A percentile compares a stretch with the other conserved stretches of the same genome.
Conservation (phyloP, 768 basidiomycete genomes). For the Mycena pura region DNA sequence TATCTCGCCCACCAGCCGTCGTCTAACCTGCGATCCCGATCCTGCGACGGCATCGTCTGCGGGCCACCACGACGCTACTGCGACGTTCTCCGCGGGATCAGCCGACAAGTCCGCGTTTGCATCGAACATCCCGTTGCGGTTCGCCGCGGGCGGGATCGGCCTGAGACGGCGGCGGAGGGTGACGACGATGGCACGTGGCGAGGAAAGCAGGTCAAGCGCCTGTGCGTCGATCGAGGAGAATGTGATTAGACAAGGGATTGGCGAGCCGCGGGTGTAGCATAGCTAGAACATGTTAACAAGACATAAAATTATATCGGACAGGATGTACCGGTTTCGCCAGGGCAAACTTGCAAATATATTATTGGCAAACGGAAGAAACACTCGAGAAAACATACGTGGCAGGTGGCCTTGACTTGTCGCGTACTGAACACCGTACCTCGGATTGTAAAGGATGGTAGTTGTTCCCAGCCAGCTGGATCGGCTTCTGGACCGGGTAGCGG, state of each 20-base stretch:
- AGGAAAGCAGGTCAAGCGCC: constrained; percentile 29
- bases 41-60: background rate
- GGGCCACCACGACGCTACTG: constrained; percentile 26
- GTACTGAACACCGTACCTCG: constrained; percentile 27
- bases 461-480: constrained; percentile 30
- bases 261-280: constrained; percentile 28
- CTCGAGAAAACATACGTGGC: constrained; percentile 20
- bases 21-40: background rate
- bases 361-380: background rate
- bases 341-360: constrained; percentile 2
- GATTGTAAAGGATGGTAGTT: constrained; percentile 18
- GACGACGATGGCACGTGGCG: constrained; percentile 22
- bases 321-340: constrained; percentile 27
- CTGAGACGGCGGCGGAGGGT: constrained; percentile 23
- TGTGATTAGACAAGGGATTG: constrained; percentile 22
- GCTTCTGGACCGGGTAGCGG: constrained; percentile 24
- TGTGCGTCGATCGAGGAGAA: constrained; percentile 21
- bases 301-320: background rate
- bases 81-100: constrained; percentile 22
- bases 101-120: constrained; percentile 24
- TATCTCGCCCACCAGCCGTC: constrained; percentile 27
- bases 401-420: constrained; percentile 21
- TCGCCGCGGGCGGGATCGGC: constrained; percentile 14
- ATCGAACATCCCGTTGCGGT: constrained; percentile 23
- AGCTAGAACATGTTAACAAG: constrained; percentile 6